phyloP scores from a whole-genome alignment of 1,284 basidiomycete species.

The Melampsora occidentalis region DNA sequence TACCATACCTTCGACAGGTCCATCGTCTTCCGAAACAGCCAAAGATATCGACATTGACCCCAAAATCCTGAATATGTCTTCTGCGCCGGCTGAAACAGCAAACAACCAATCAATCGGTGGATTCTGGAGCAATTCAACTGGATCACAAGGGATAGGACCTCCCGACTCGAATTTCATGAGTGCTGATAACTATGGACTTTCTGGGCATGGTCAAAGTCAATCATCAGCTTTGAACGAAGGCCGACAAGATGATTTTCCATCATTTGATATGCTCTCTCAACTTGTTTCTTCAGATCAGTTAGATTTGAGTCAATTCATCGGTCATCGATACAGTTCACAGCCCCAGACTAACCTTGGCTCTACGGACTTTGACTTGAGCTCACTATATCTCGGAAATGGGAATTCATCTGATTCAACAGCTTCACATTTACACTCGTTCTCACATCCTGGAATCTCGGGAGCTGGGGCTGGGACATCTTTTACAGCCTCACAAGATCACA shows the following conservation, averaged over 20 bases:
- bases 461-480: neutral
- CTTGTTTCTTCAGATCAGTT: neutral
- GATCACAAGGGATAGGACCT: neutral
- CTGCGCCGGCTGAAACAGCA: neutral
- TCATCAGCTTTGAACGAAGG: too few species aligned
- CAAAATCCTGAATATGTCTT: neutral
- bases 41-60: neutral
- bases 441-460: neutral
- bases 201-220: too few species aligned
- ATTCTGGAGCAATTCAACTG: neutral
- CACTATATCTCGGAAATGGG: neutral
- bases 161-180: neutral
- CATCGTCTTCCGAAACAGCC: neutral
- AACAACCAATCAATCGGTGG: neutral
- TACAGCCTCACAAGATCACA: neutral
- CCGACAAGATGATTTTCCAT: neutral
- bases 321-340: neutral
- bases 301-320: neutral
- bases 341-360: neutral
- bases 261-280: slow-evolving; percentile 1
- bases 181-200: neutral
- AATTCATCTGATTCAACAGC: neutral
- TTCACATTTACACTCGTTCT: neutral
- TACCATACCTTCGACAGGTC: neutral
- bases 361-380: neutral